A percentile compares a stretch with the other conserved stretches of the same genome.
Conservation (phyloP, 164 flowering plant species). For the Pachysandra terminalis region DNA sequence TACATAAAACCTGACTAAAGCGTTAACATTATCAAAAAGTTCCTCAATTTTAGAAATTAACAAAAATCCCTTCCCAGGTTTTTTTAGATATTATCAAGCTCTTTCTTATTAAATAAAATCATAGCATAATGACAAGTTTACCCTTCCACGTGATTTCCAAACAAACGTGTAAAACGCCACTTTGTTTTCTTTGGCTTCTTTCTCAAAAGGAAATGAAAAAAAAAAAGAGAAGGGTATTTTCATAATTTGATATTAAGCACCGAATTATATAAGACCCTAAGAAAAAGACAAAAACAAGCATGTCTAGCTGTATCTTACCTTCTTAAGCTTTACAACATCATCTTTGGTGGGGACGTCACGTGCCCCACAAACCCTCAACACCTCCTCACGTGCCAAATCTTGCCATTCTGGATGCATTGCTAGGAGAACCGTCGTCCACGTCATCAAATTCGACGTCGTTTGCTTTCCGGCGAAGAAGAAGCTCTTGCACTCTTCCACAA, state of each 20-base stretch:
- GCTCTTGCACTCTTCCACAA: conserved; percentile 92
- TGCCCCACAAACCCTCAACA: conserved; percentile 69
- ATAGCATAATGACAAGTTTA: not conserved
- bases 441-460: conserved; percentile 90
- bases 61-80: not conserved
- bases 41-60: no score
- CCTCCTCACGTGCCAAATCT: conserved; percentile 86
- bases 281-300: not conserved
- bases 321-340: conserved; percentile 69
- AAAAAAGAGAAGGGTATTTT: not conserved
- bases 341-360: conserved; percentile 79
- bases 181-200: not conserved
- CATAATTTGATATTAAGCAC: not conserved
- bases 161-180: conserved; percentile 1
- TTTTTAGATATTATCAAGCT: no score
- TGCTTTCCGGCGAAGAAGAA: conserved; percentile 97
- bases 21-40: no score
- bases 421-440: conserved; percentile 86
- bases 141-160: not conserved
- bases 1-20: no score
- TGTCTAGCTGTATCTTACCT: conserved; percentile 37
- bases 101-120: no score
- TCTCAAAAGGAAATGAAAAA: not conserved
- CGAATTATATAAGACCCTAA: not conserved
- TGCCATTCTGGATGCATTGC: conserved; percentile 99